Conservation (phyloP, 2,329 filamentous ascomycete species). For the Colletotrichum sp. region DNA sequence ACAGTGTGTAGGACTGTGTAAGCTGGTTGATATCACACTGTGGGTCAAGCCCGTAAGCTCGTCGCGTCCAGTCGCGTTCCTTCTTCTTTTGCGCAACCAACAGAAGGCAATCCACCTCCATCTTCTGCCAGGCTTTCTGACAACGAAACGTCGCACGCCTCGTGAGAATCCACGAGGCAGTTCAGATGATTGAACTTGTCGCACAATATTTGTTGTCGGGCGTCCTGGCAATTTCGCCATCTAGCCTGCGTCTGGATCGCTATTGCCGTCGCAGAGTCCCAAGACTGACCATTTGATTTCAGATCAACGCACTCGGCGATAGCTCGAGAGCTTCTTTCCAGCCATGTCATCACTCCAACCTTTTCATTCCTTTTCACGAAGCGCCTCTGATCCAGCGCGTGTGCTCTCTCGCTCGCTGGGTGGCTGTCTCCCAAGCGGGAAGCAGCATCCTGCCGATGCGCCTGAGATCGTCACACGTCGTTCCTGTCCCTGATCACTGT, state of each 20-base stretch:
- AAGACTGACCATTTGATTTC: not conserved
- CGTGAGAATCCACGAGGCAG: not conserved
- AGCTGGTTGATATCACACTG: not conserved
- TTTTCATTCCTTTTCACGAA: not conserved
- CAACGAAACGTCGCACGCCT: not conserved
- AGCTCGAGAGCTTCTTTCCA: not conserved
- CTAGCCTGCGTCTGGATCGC: not conserved
- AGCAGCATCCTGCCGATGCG: not conserved
- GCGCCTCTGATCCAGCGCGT: not conserved
- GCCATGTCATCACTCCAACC: not conserved
- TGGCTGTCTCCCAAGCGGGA: not conserved
- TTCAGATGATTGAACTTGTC: not conserved
- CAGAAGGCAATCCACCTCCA: not conserved
- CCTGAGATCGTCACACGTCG: not conserved
- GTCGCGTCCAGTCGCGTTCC: not conserved
- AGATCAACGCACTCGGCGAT: not conserved
- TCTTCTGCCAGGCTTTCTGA: not conserved
- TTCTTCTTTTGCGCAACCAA: not conserved
- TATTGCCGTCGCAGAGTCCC: not conserved
- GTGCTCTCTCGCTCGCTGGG: not conserved
- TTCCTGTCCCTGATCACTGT: fast-evolving
- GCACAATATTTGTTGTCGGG: not conserved
- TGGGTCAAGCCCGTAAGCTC: not conserved
- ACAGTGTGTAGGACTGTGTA: not conserved
- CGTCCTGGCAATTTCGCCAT: not conserved